Evolutionary conservation across 805 yeast species (phyloP).

Genomic region (Candida fluviatilis): DNA sequence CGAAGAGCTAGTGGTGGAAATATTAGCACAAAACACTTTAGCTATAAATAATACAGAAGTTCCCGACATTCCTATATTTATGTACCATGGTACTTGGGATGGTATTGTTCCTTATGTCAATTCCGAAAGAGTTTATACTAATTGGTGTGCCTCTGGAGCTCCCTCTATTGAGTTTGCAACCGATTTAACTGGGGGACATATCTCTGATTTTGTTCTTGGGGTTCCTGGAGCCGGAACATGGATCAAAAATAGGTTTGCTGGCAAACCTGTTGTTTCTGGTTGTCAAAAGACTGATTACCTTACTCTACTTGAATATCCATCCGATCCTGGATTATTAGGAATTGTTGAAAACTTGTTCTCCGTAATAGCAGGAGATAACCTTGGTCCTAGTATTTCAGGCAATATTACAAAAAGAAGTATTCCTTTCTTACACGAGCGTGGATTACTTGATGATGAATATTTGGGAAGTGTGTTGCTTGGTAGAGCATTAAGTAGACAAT

Average conservation of each 20-base stretch:
- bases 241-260: constrained; percentile 16
- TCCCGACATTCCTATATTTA: constrained; percentile 19
- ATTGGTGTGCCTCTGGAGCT: constrained; percentile 25
- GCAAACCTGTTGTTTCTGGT: constrained; percentile 45
- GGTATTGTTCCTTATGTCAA: constrained; percentile 17
- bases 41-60: constrained; percentile 12
- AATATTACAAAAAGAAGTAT: not conserved
- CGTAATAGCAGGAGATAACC: not conserved
- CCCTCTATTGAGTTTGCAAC: constrained; percentile 24
- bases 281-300: constrained; percentile 14
- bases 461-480: no score
- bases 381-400: not conserved
- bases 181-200: constrained; percentile 24
- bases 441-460: not conserved
- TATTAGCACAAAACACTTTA: constrained; percentile 18
- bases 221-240: constrained; percentile 18
- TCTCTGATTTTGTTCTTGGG: constrained; percentile 16
- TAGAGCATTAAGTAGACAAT: no score
- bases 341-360: not conserved
- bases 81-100: constrained; percentile 17
- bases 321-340: not conserved
- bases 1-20: constrained; percentile 8
- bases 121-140: constrained; percentile 18
- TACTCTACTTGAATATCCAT: not conserved
- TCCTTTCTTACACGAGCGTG: not conserved